These are phyloP conservation scores for Aspergillus saccharolyticus DNA, from an alignment of 495 filamentous ascomycete genomes.

Conservation along the genomic window DNA sequence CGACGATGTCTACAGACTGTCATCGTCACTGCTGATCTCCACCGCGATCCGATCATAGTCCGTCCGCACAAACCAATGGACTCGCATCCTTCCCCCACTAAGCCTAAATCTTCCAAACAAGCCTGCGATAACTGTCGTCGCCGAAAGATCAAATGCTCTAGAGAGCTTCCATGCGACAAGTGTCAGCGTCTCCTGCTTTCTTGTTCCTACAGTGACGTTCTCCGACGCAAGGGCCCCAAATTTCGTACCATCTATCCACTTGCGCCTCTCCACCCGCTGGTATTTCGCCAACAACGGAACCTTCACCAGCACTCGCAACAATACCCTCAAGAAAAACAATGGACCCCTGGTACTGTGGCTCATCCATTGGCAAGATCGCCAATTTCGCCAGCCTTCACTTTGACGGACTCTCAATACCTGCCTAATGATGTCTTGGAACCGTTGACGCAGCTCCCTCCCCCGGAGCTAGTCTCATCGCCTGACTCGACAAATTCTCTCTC, in stretches of 20 bases:
- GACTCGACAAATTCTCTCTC: conserved; percentile 34
- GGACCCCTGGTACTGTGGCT: conserved; percentile 11
- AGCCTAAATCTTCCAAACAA: conserved; percentile 31
- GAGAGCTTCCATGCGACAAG: conserved; percentile 42
- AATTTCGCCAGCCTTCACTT: conserved; percentile 25
- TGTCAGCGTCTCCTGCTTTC: conserved; percentile 41
- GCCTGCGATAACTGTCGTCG: conserved; percentile 45
- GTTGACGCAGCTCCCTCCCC: conserved; percentile 26
- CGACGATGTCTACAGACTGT: background rate
- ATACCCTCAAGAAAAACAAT: conserved; percentile 19
- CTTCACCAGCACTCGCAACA: conserved; percentile 13
- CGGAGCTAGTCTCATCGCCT: conserved; percentile 40
- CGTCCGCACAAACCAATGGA: conserved; percentile 16
- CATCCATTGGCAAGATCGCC: conserved; percentile 27
- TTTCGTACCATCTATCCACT: conserved; percentile 43
- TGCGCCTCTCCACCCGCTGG: conserved; percentile 37
- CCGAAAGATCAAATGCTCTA: conserved; percentile 43
- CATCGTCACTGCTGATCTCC: background rate
- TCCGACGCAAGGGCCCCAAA: conserved; percentile 43
- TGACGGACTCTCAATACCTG: conserved; percentile 24
- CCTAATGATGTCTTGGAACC: conserved; percentile 24
- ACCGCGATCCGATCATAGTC: background rate
- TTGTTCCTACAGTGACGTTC: conserved; percentile 42
- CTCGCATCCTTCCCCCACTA: conserved; percentile 16
- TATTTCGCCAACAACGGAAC: conserved; percentile 14